These are phyloP conservation scores for Setaria viridis DNA, from an alignment of 202 grass and related monocot species.

Conservation along the genomic window DNA sequence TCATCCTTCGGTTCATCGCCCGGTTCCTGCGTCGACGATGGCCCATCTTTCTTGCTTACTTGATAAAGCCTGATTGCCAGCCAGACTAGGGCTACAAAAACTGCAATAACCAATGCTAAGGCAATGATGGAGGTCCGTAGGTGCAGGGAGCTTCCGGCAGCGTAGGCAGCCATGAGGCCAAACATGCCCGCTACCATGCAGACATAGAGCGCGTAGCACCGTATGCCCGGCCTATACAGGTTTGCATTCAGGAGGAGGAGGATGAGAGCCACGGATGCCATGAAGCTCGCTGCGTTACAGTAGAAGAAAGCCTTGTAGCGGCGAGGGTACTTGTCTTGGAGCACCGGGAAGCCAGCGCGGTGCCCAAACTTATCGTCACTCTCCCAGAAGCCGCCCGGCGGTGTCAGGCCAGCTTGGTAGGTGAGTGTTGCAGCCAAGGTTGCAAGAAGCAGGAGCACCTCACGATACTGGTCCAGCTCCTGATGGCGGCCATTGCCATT, in stretches of 20 bases:
- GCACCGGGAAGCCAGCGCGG: slow-evolving; percentile 1
- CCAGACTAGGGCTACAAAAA: slow-evolving; percentile 21
- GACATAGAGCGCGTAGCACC: neutral
- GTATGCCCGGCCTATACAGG: neutral
- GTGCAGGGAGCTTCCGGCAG: slow-evolving; percentile 26
- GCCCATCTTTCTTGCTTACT: no score
- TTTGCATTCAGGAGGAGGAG: slow-evolving; percentile 49
- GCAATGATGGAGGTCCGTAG: slow-evolving; percentile 43
- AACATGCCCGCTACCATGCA: slow-evolving; percentile 35
- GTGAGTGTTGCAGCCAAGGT: slow-evolving; percentile 37
- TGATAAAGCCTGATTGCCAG: neutral
- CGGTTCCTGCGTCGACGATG: no score
- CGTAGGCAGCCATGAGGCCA: slow-evolving; percentile 54
- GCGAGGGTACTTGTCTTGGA: slow-evolving; percentile 19
- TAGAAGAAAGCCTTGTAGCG: slow-evolving; percentile 52
- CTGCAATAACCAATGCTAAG: slow-evolving; percentile 27
- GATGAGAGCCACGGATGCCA: slow-evolving; percentile 52
- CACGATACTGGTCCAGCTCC: neutral
- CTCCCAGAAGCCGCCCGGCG: slow-evolving; percentile 39
- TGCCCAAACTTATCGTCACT: neutral
- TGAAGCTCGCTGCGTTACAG: slow-evolving; percentile 49
- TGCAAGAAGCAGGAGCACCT: slow-evolving; percentile 45
- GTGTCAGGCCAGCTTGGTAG: slow-evolving; percentile 52
- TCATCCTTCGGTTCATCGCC: neutral
- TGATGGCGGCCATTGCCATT: no score